phyloP scores from a whole-genome alignment of 164 flowering plant species.

The Annona cherimola region DNA sequence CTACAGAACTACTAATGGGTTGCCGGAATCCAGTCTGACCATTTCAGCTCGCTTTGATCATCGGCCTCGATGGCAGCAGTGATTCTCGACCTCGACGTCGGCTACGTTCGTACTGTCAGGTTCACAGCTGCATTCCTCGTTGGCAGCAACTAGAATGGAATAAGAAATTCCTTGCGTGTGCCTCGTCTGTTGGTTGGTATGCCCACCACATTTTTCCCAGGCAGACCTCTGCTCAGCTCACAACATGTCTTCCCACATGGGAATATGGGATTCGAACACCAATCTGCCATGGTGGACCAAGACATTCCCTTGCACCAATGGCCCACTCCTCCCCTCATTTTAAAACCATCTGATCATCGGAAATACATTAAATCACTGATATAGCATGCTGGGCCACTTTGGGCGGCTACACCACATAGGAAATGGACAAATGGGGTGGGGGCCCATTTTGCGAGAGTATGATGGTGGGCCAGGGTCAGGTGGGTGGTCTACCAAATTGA shows the following conservation, averaged over 20 bases:
- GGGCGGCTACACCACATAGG: neutral
- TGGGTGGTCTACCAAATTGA: conserved; percentile 2
- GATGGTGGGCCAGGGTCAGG: neutral
- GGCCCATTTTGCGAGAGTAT: neutral
- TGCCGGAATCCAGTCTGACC: too few relatives aligned
- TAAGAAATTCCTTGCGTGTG: neutral
- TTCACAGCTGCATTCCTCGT: too few relatives aligned
- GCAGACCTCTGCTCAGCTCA: neutral
- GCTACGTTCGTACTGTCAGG: too few relatives aligned
- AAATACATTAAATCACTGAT: neutral
- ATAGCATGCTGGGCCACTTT: neutral
- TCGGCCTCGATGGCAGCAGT: too few relatives aligned
- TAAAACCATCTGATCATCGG: neutral
- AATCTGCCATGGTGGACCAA: neutral
- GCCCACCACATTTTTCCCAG: neutral
- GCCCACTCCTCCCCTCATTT: neutral
- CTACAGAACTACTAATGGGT: too few relatives aligned
- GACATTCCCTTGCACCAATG: neutral
- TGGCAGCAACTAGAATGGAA: neutral
- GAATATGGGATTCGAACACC: neutral
- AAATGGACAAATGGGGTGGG: neutral
- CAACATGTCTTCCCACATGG: neutral
- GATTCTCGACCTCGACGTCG: too few relatives aligned
- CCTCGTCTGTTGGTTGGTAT: conserved; percentile 1
- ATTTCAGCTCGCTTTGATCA: too few relatives aligned